Evolutionary conservation across 2,329 filamentous ascomycete species (phyloP), one percentile per base, ranked within the genome.

Genomic region (Aureobasidium musti): DNA sequence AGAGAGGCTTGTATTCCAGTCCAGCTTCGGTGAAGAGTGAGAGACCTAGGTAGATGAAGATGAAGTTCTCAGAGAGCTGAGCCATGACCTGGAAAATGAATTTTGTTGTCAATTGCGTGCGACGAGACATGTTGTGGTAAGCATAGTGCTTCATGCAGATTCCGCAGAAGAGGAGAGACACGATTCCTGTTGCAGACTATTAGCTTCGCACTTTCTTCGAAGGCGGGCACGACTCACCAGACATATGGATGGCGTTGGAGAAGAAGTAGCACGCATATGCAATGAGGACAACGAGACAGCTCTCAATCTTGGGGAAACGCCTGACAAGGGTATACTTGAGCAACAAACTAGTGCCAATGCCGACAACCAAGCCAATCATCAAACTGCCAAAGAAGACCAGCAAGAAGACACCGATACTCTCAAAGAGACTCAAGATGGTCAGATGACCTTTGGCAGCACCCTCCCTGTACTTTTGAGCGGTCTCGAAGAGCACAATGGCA

Each of bases 51-150:
- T 99, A 99, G 77, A 99, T 99, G 81, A 99, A 99, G 78, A 99
- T 99, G 77, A 99, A 99, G 78, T 99, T 99, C 80, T 99, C 95
- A 0, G 94, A 97, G 53, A 99, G 81, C 78, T 99, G 95, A 3
- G 95, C 91, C 72, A 96, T 89, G 69, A 97, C 89, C 77, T 96
- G 92, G 81, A 99, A 99, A 67, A 97, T 85, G 79, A 96, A 99
- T 78, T 99, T 99, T 63, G 95, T 99, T 19, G 95, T 97, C 69
- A 99, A 88, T 77, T 99, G 95, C 1, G 95, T 98, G 69, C 95
- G 89, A 57, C 95, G 89, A 35, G 95, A 99, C 95, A 99, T 99
- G 82, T 99, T 99, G 84, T 98, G 97, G 80, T 99, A 99, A 69
- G 95, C 95, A 75, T 99, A 99, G 77, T 99, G 95, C 79, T 99